Evolutionary conservation across 768 basidiomycete species (phyloP).

Genomic region (Hygrocybe coccinea): DNA sequence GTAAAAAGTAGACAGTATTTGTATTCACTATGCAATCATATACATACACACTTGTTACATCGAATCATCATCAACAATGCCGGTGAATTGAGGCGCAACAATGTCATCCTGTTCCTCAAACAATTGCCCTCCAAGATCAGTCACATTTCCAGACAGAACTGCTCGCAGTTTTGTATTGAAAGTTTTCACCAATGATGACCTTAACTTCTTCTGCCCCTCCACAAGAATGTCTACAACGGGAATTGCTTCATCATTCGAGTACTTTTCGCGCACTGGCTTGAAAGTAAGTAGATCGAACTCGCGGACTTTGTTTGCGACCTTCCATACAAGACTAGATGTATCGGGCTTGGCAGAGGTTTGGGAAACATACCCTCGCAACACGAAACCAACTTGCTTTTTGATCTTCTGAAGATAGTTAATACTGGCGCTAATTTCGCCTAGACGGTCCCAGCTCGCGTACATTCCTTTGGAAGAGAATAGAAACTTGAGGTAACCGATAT

Average conservation of each 20-base stretch:
- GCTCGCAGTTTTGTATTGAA: constrained; percentile 1
- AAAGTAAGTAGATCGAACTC: neutral
- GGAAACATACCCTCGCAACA: constrained; percentile 20
- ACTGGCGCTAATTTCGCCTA: constrained; percentile 29
- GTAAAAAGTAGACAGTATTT: too few relatives aligned
- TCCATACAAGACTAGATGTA: neutral
- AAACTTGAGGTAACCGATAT: constrained; percentile 32
- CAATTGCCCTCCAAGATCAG: neutral
- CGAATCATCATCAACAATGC: too few relatives aligned
- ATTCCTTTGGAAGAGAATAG: constrained; percentile 28
- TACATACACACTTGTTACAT: too few relatives aligned
- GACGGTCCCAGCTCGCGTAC: constrained; percentile 27
- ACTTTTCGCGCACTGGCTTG: neutral
- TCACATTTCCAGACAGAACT: neutral
- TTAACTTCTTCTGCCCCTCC: neutral
- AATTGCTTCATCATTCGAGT: neutral
- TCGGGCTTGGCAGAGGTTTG: constrained; percentile 21
- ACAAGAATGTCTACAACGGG: neutral
- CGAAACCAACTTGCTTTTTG: constrained; percentile 27
- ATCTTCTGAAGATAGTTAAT: constrained; percentile 28
- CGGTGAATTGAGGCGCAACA: neutral
- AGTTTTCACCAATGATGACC: neutral
- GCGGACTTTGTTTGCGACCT: constrained; percentile 1
- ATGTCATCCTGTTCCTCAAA: constrained; percentile 1
- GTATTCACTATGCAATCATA: too few relatives aligned